These are phyloP conservation scores for Lolium rigidum DNA, from an alignment of 176 grass and related monocot species.

Conservation along the genomic window DNA sequence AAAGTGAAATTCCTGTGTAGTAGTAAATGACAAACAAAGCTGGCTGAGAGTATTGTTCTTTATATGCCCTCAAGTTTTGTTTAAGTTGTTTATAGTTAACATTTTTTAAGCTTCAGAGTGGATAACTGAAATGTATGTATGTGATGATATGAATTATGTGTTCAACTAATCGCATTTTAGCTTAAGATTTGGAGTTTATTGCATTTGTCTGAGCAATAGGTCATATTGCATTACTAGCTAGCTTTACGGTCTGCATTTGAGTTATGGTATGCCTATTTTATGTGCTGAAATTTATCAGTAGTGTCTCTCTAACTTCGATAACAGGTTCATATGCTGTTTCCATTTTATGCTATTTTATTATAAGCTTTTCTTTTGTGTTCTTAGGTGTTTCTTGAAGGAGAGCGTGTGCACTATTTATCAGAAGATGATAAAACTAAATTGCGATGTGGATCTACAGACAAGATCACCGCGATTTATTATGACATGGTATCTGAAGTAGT, in stretches of 20 bases:
- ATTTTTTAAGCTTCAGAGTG: not conserved
- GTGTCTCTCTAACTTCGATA: not conserved
- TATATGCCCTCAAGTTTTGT: not conserved
- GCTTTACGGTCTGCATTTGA: not conserved
- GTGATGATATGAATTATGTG: not conserved
- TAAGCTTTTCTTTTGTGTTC: conserved; percentile 18
- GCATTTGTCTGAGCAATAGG: not conserved
- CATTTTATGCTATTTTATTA: not conserved
- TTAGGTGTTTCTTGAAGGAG: conserved; percentile 89
- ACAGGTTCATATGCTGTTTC: not conserved
- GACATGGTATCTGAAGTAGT: conserved; percentile 89
- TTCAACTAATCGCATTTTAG: not conserved
- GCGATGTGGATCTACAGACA: conserved; percentile 59
- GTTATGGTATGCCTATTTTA: not conserved
- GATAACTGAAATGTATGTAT: conserved; percentile 16
- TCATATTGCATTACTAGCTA: not conserved
- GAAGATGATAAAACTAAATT: conserved; percentile 75
- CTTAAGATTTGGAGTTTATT: not conserved
- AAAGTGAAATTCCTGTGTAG: not conserved
- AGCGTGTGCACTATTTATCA: conserved; percentile 60
- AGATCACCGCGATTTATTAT: conserved; percentile 86
- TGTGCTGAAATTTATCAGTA: not conserved
- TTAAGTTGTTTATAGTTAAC: not conserved
- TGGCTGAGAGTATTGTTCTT: not conserved
- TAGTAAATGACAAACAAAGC: not conserved